Base-by-base conservation (phyloP, 352 stramenopile genomes). In the Globisporangium orthogonon region DNA sequence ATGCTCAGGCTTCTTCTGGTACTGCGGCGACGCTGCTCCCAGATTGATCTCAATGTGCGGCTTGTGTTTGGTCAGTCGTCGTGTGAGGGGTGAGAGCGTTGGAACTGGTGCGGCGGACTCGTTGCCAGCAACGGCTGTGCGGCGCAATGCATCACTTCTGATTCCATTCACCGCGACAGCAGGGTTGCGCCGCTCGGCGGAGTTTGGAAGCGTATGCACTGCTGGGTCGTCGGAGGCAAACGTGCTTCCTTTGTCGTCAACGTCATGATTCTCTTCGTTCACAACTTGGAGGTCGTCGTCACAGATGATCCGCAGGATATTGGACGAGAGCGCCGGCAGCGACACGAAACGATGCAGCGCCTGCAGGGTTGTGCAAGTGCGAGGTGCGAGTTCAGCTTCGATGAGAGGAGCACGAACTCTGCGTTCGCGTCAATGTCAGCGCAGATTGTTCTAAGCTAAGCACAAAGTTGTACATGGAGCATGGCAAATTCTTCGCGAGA, bases 201-300 rank as follows among this genome's bases (percentile, higher is more conserved):
- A 14, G 11, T 7, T 49, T 18, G 44, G 7, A 49, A 49, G n/a
- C 17, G 4, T 15, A 7, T 4, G 44, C 5, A 31, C 23, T 37
- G 33, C 4, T 45, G 54, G 23, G 23, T 23, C 23, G 1, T 23
- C 23, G 23, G 23, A 23, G 23, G 4, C 29, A 7, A 28, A 4
- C 3, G 23, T n/a, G 18, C 3, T 29, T 33, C 7, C 37, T 43
- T 35, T 13, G 10, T 59, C 53, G 14, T 44, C 11, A 28, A 44
- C 54, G 5, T 48, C 54, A 10, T 4, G 7, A 17, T 41, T 31
- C 4, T 45, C 50, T 47, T 71, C 61, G 11, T 78, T 65, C 2
- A 63, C 54, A 13, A 87, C 71, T 57, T 84, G 60, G 4, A 87
- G 61, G 33, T 83, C 76, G 39, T 83, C 70, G 18, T 87, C 76